Evolutionary conservation across 805 yeast species (phyloP).

Genomic region (Torulaspora quercuum): DNA sequence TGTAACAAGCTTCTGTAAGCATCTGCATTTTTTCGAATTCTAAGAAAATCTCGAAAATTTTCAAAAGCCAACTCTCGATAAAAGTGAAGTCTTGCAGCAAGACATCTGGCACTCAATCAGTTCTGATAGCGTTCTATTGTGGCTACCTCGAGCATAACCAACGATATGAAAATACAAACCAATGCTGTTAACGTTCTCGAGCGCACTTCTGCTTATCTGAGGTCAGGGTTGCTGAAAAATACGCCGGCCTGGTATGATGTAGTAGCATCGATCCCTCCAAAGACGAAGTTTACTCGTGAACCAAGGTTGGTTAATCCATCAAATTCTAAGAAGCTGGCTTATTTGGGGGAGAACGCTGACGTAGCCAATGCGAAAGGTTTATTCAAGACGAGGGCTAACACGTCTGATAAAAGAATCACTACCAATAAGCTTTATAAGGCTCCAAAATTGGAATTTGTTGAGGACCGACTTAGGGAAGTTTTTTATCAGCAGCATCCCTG

Average conservation of each 20-base stretch:
- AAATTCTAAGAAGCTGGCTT: slow-evolving; percentile 19
- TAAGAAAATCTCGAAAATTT: slow-evolving; percentile 10
- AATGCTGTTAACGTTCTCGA: slow-evolving; percentile 74
- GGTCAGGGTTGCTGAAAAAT: slow-evolving; percentile 60
- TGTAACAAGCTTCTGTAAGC: too few relatives aligned
- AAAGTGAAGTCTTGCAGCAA: too few relatives aligned
- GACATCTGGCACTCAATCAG: background rate
- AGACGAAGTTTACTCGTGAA: slow-evolving; percentile 46
- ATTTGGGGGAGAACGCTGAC: slow-evolving; percentile 18
- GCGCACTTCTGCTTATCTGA: slow-evolving; percentile 72
- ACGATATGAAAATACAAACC: slow-evolving; percentile 64
- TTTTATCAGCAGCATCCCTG: slow-evolving; percentile 96
- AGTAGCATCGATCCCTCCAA: slow-evolving; percentile 80
- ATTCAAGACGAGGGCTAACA: slow-evolving; percentile 37
- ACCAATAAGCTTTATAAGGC: slow-evolving; percentile 27
- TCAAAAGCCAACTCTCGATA: too few relatives aligned
- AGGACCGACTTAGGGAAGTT: slow-evolving; percentile 76
- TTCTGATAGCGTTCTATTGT: background rate
- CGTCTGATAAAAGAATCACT: slow-evolving; percentile 21
- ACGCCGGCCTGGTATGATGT: slow-evolving; percentile 91
- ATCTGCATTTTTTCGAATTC: too few relatives aligned
- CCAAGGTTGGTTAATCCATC: slow-evolving; percentile 31
- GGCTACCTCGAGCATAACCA: background rate
- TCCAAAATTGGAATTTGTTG: slow-evolving; percentile 37
- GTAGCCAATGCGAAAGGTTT: slow-evolving; percentile 21